phyloP scores from a whole-genome alignment of 1,139 yeast genomes.

The Geotrichum reessii region DNA sequence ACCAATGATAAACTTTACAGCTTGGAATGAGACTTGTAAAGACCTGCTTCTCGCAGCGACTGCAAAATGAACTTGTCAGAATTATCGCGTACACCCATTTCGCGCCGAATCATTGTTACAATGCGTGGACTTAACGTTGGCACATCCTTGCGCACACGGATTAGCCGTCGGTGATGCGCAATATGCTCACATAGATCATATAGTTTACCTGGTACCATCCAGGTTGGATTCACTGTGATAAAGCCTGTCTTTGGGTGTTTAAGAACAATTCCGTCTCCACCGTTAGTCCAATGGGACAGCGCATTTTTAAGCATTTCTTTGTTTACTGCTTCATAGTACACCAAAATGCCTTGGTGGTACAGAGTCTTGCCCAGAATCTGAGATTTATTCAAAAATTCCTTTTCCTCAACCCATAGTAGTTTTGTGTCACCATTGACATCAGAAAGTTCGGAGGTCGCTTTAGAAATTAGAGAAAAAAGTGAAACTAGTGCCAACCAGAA shows the following conservation, averaged over 20 bases:
- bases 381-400: conserved; percentile 33
- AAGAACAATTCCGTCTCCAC: conserved; percentile 33
- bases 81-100: conserved; percentile 7
- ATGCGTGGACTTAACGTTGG: conserved; percentile 14
- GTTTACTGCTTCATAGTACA: conserved; percentile 41
- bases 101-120: conserved; percentile 5
- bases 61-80: background rate
- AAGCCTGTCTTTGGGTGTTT: conserved; percentile 21
- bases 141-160: conserved; percentile 19
- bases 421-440: conserved; percentile 6
- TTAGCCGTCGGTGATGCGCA: conserved; percentile 27
- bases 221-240: conserved; percentile 22
- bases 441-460: background rate
- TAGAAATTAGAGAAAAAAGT: conserved; percentile 35
- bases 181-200: conserved; percentile 31
- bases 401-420: conserved; percentile 31
- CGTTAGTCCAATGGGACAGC: conserved; percentile 30
- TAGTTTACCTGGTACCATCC: conserved; percentile 30
- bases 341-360: conserved; percentile 40
- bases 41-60: background rate
- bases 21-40: background rate
- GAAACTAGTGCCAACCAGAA: conserved; percentile 41
- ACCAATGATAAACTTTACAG: background rate
- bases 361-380: conserved; percentile 41
- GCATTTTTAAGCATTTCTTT: conserved; percentile 40